Evolutionary conservation across 495 filamentous ascomycete genomes (phyloP).

Genomic region (Aspergillus wentii): DNA sequence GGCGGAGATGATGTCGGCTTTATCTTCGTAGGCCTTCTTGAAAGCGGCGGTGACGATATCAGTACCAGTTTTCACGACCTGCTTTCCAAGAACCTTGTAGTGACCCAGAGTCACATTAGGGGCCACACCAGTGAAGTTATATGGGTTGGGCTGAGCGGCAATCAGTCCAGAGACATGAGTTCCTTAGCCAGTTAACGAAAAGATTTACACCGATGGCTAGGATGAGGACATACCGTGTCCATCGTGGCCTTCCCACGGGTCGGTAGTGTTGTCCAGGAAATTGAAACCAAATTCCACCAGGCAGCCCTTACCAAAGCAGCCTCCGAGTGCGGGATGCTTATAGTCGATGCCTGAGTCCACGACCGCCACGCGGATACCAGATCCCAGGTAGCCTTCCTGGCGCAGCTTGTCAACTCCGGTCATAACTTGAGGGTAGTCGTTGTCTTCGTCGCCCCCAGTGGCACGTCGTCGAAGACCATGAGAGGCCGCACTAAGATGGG

Average conservation of each 20-base stretch:
- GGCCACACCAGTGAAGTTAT: constrained; percentile 51
- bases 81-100: constrained; percentile 53
- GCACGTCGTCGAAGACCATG: constrained; percentile 4
- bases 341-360: constrained; percentile 51
- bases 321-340: constrained; percentile 52
- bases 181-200: constrained; percentile 30
- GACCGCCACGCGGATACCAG: constrained; percentile 11
- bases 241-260: constrained; percentile 7
- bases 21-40: constrained; percentile 51
- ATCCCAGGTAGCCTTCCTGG: constrained; percentile 10
- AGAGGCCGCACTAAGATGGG: neutral
- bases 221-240: too few relatives aligned
- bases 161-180: constrained; percentile 36
- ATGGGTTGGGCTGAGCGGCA: constrained; percentile 43
- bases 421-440: constrained; percentile 14
- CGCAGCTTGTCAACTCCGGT: constrained; percentile 20
- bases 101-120: constrained; percentile 48
- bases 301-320: constrained; percentile 50
- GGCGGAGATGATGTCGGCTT: constrained; percentile 55
- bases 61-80: constrained; percentile 33
- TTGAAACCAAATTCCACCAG: constrained; percentile 44
- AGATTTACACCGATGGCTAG: constrained; percentile 4
- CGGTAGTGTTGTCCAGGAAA: constrained; percentile 6
- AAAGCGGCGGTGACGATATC: constrained; percentile 53
- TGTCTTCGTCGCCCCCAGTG: constrained; percentile 1